phyloP scores from a whole-genome alignment of 805 yeast genomes.

The Candida pseudofarinosa region DNA sequence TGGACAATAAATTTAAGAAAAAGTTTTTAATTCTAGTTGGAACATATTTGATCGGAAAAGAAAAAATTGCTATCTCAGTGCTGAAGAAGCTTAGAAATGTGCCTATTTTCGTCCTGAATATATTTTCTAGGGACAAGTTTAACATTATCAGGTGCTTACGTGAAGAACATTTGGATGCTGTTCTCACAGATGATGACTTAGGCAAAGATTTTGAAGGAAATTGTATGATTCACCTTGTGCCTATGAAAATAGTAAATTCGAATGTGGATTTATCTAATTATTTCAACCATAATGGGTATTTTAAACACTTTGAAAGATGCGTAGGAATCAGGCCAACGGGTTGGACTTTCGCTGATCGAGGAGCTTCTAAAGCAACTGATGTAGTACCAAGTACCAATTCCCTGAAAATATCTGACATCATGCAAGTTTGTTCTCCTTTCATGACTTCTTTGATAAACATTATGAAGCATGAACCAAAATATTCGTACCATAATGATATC shows the following conservation, averaged over 20 bases:
- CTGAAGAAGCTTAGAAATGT: conserved; percentile 46
- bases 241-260: conserved; percentile 54
- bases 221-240: conserved; percentile 59
- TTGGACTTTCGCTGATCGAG: conserved; percentile 56
- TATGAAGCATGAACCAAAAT: conserved; percentile 16
- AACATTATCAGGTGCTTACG: conserved; percentile 43
- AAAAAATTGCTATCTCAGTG: conserved; percentile 67
- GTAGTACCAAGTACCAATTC: background rate
- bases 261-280: conserved; percentile 45
- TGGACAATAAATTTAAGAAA: conserved; percentile 20
- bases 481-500: conserved; percentile 25
- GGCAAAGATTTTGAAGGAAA: conserved; percentile 44
- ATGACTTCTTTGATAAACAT: background rate
- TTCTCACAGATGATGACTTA: conserved; percentile 26
- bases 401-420: background rate
- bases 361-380: background rate
- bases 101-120: conserved; percentile 51
- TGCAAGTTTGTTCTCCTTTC: background rate
- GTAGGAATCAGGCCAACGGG: conserved; percentile 88
- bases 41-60: conserved; percentile 91
- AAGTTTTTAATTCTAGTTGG: conserved; percentile 67
- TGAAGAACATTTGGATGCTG: conserved; percentile 36
- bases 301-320: conserved; percentile 49
- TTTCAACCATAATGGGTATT: conserved; percentile 43
- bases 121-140: conserved; percentile 41